phyloP scores from a whole-genome alignment of 2,329 filamentous ascomycete species.

The Alternaria angustiovoidea region DNA sequence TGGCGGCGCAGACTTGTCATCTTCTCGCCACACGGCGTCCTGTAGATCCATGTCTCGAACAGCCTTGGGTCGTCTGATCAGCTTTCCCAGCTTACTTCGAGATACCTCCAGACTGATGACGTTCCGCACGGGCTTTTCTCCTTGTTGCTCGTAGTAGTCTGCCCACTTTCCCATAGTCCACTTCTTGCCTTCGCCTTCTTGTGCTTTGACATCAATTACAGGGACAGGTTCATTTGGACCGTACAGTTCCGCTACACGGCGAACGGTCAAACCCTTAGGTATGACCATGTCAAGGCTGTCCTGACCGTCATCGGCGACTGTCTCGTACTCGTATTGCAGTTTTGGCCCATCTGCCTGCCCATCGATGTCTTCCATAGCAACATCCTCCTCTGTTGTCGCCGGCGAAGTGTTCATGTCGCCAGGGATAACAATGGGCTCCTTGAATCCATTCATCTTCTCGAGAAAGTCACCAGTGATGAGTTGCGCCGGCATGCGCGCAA shows the following conservation, averaged over 20 bases:
- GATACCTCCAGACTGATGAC: conserved; percentile 75
- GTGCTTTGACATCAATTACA: conserved; percentile 74
- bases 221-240: conserved; percentile 69
- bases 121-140: conserved; percentile 70
- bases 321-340: conserved; percentile 58
- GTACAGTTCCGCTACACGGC: conserved; percentile 69
- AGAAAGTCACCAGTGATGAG: conserved; percentile 70
- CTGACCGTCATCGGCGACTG: conserved; percentile 66
- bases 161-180: conserved; percentile 74
- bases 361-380: conserved; percentile 28
- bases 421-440: conserved; percentile 72
- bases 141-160: conserved; percentile 71
- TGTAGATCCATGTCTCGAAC: conserved; percentile 70
- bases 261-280: conserved; percentile 69
- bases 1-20: conserved; percentile 65
- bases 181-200: conserved; percentile 69
- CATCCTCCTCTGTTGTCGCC: conserved; percentile 3
- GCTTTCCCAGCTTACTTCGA: conserved; percentile 66
- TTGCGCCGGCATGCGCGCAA: conserved; percentile 70
- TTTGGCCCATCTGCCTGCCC: conserved; percentile 23
- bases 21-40: conserved; percentile 64
- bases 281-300: conserved; percentile 74
- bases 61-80: conserved; percentile 69
- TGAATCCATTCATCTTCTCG: conserved; percentile 69
- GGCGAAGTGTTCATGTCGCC: conserved; percentile 65